Percentiles rank a stretch among this genome's conserved stretches.
Evolutionary conservation across 2,329 filamentous ascomycete species (phyloP).

Genomic region (Diaporthe longicolla): DNA sequence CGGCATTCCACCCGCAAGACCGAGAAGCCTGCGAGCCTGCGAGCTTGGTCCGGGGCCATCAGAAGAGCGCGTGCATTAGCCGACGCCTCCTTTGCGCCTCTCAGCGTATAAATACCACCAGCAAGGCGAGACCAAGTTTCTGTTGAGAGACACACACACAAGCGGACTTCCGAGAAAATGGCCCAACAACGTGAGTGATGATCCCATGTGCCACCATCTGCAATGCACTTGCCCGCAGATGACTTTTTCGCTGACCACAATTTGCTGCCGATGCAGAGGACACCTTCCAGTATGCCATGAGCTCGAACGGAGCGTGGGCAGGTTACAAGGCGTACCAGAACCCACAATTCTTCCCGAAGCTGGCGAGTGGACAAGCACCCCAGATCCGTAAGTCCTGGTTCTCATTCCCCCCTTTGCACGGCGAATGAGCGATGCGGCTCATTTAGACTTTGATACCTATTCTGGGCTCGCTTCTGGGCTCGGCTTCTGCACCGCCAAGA

Average conservation of each 20-base stretch:
- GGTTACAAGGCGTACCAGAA: conserved; percentile 74
- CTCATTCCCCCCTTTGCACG: conserved; percentile 20
- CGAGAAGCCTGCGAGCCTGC: conserved; percentile 29
- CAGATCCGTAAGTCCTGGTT: conserved; percentile 64
- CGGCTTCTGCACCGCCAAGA: conserved; percentile 12
- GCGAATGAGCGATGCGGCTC: conserved; percentile 14
- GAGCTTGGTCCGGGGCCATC: conserved; percentile 5
- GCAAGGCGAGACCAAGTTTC: not conserved
- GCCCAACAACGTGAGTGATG: conserved; percentile 40
- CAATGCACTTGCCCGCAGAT: conserved; percentile 1
- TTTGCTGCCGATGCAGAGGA: conserved; percentile 58
- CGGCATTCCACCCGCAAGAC: conserved; percentile 11
- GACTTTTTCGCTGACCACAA: not conserved
- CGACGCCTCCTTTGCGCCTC: conserved; percentile 22
- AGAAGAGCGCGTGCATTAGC: conserved; percentile 17
- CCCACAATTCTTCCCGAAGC: conserved; percentile 78
- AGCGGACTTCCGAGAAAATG: conserved; percentile 29
- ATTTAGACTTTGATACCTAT: conserved; percentile 27
- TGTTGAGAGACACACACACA: conserved; percentile 16
- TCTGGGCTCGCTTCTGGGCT: not conserved
- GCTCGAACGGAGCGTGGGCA: conserved; percentile 80
- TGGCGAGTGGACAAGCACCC: conserved; percentile 77
- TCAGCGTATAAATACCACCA: conserved; percentile 25
- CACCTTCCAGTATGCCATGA: conserved; percentile 73
- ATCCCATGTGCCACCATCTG: not conserved